Evolutionary conservation across 2,329 filamentous ascomycete genomes (phyloP).

Genomic region (Fusarium illudens): DNA sequence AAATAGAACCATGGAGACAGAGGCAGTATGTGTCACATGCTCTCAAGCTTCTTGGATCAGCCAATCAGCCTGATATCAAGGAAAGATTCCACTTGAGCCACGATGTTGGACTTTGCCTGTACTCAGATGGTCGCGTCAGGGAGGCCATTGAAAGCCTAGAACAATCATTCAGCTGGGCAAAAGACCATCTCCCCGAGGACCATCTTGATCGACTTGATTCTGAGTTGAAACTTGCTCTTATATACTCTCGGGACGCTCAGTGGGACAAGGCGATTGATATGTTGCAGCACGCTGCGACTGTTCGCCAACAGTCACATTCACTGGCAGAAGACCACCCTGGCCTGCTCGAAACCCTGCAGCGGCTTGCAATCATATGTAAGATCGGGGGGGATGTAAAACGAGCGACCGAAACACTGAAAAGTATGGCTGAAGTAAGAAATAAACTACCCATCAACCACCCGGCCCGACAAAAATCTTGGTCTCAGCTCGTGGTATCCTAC

Average conservation of each 20-base stretch:
- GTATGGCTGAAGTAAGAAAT: too few species aligned
- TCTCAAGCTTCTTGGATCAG: background rate
- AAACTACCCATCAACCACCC: too few species aligned
- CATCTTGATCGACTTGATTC: background rate
- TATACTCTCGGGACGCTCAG: background rate
- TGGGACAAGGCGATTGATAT: background rate
- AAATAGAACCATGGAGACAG: background rate
- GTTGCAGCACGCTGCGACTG: background rate
- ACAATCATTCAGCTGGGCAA: background rate
- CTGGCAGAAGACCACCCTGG: background rate
- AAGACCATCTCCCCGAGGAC: background rate
- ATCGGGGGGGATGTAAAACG: too few species aligned
- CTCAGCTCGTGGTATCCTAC: too few species aligned
- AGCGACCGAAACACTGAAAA: too few species aligned
- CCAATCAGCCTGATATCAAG: background rate
- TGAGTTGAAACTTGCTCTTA: background rate
- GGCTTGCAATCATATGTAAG: too few species aligned
- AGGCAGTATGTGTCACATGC: background rate
- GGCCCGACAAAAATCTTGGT: too few species aligned
- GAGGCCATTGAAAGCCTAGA: background rate
- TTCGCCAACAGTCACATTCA: background rate
- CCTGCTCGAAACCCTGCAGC: too few species aligned
- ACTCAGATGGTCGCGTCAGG: accelerated
- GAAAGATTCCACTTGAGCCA: background rate
- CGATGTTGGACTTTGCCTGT: background rate